These are phyloP conservation scores for Protomyces pachydermus DNA, from an alignment of 1,139 yeast genomes.

Conservation along the genomic window DNA sequence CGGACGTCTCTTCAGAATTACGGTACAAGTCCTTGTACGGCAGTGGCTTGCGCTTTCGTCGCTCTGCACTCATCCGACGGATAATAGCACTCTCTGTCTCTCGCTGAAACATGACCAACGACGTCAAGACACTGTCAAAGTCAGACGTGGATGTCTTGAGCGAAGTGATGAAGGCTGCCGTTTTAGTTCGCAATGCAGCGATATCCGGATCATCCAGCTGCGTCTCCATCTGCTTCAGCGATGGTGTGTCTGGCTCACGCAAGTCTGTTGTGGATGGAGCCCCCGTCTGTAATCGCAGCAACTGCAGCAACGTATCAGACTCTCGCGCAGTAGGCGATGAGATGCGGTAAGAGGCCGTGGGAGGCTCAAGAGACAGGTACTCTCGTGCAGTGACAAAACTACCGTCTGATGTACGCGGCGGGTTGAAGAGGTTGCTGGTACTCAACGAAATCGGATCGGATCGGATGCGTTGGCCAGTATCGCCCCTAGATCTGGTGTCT, in stretches of 20 bases:
- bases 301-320: neutral
- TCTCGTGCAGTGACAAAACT: neutral
- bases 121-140: neutral
- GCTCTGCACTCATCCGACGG: neutral
- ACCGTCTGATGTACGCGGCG: neutral
- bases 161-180: neutral
- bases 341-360: neutral
- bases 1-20: neutral
- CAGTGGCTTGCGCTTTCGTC: neutral
- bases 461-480: neutral
- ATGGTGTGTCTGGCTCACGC: neutral
- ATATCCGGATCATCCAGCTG: neutral
- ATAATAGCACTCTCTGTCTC: neutral
- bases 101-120: neutral
- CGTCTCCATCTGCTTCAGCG: too few relatives aligned
- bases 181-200: neutral
- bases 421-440: neutral
- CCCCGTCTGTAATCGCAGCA: neutral
- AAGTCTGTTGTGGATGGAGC: neutral
- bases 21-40: too few relatives aligned
- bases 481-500: neutral
- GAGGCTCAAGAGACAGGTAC: neutral
- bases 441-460: neutral
- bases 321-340: neutral
- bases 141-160: neutral